Base-by-base conservation (phyloP, 1,139 yeast genomes). In the Saccharomycopsis hybrid region DNA sequence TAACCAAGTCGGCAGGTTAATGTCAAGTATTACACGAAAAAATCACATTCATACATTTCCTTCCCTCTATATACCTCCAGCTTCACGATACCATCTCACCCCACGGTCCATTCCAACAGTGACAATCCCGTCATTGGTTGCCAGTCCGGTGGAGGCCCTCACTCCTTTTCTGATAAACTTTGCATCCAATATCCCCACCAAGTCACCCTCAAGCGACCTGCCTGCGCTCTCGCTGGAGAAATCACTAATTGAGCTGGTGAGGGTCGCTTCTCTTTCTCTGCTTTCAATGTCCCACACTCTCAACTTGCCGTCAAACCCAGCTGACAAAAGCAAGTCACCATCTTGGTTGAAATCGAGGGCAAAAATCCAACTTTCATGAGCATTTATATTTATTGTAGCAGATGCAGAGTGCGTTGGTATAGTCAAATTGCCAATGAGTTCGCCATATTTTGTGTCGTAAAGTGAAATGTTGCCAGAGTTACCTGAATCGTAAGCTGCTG, bases 71-170 rank as follows among this genome's bases (percentile, higher is more conserved):
- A 65, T 73, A 48, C 96, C 96, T 8, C 96, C 95, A 1, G 97
- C 98, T 65, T 89, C 97, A 69, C 98, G 76, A 61, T 79, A 92
- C 97, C 97, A 92, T 56, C 97, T 76, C 18, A 92, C 70, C n/a
- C 90, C 85, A 58, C 87, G 74, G 64, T 90, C 97, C 54, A 86
- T 78, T 46, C 97, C 90, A 5, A 82, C 85, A 13, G 85, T 82
- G 53, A 86, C 90, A 50, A 92, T 65, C 0, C 97, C 97, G 58
- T 84, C 90, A 59, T 88, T 86, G 28, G 67, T 71, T 56, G 77
- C 83, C 11, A 94, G 94, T 48, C 78, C 82, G 48, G 77, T 67
- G 31, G 85, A 87, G 28, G 76, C 74, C 62, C 89, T 73, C 5
- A 74, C 62, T 1, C 88, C 88, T 57, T 77, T 80, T 33, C 69